Evolutionary conservation across 306 rosid genomes (phyloP), one percentile per base, ranked within the genome.

Genomic region (Vachellia collinsii): DNA sequence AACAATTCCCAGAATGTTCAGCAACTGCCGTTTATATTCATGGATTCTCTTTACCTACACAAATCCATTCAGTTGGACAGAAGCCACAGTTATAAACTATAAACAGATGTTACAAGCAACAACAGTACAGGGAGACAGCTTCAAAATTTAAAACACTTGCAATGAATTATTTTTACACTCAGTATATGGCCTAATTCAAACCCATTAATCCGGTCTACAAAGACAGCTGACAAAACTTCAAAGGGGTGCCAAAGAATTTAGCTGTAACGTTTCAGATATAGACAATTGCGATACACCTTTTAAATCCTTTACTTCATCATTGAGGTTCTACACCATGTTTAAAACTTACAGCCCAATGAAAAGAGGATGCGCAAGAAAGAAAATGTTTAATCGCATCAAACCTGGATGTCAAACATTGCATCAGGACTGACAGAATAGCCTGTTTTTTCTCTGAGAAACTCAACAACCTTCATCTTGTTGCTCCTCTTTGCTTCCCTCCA

Each of bases 41-140:
- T 95, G 99, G 85, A 95, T 95, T 85, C 99, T 94, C 92, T 95
- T 95, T 85, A 95, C 99, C 99, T 95, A 76, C 74, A 87, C 12
- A 79, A 25, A 76, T 51, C 13, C 59, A 80, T 79, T 56, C 51
- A 68, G 34, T 68, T 68, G 50, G 54, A 22, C 56, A 43, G 20
- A 43, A 70, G 16, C n/a, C 56, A 44, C 34, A 43, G 23, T 6
- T 44, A 20, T 43, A 48, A 36, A 25, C 70, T 67, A 68, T 58
- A 70, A 77, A 78, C 75, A 70, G 70, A 78, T 68, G 41, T 78
- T 62, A 62, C 14, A 42, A 43, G 68, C 25, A 75, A 59, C 76
- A 50, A 19, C 38, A 80, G 65, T 80, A 56, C 44, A 38, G 64
- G 72, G 12, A 66, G 6, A 34, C 34, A 50, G 56, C 71, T 81